Evolutionary conservation across 306 rosid genomes (phyloP), one percentile per base, ranked within the genome.

Genomic region (Fagus crenata): DNA sequence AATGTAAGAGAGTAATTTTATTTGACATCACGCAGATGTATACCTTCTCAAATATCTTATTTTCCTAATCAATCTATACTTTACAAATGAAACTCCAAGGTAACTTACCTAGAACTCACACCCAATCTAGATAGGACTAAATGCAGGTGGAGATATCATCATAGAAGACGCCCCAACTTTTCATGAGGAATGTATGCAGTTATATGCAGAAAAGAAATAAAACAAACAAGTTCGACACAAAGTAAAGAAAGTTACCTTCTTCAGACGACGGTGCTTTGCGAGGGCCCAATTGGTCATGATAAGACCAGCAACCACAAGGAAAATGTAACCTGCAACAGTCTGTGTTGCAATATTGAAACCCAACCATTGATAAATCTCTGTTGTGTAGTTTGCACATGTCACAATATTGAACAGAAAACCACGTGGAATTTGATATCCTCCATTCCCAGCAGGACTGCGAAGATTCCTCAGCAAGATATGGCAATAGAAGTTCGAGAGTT

Each of bases 271-370:
- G 83, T 90, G 99, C 87, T 95, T 95, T 43, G 97, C 93, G 2
- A 95, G 86, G 63, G 99, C 99, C 99, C 99, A 96, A 39, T 96
- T 96, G 78, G 93, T 81, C 99, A 96, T 96, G 87, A 96, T 96
- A 71, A 67, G 33, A 46, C 93, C 74, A 75, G 99, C 99, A 68
- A 92, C 99, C 1, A 73, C 86, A 5, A 87, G 82, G 69, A 96
- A 96, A 51, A 87, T 6, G 59, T 87, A 90, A n/a, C 99, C 97
- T 12, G 99, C 99, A 28, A 91, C 69, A 32, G 99, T 90, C 84
- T 92, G 99, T 2, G 99, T 92, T 6, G 98, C 97, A 71, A 96
- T 78, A 82, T 95, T 96, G 90, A 96, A 96, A 6, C 99, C 99
- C 81, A 96, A 51, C 99, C 99, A 96, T 86, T 96, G 99, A 82